phyloP scores from a whole-genome alignment of 768 basidiomycete genomes.

The Sarcodon sp. region DNA sequence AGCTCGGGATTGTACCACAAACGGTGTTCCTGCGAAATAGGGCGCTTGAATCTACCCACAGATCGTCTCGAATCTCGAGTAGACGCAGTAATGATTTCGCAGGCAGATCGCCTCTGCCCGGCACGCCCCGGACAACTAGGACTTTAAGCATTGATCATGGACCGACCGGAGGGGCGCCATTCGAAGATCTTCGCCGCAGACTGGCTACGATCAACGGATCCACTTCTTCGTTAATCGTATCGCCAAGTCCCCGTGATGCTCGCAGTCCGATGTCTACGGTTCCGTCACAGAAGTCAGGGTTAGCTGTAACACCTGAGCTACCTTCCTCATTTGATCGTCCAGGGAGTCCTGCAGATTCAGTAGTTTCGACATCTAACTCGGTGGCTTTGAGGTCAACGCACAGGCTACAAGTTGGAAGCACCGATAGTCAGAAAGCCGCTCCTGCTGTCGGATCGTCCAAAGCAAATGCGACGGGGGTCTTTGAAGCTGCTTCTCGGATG shows the following conservation, averaged over 20 bases:
- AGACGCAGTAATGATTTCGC: conserved; percentile 11
- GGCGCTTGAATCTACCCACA: conserved; percentile 23
- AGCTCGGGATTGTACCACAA: conserved; percentile 81
- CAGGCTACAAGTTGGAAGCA: conserved; percentile 57
- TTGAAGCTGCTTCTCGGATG: conserved; percentile 66
- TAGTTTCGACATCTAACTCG: conserved; percentile 60
- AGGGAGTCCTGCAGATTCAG: conserved; percentile 73
- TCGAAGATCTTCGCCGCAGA: conserved; percentile 68
- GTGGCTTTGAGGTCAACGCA: conserved; percentile 36
- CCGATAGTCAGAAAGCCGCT: conserved; percentile 75
- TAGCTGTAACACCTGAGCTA: conserved; percentile 13
- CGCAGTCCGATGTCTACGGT: conserved; percentile 12
- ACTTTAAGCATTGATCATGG: conserved; percentile 33
- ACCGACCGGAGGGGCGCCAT: conserved; percentile 37
- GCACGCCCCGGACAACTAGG: conserved; percentile 36
- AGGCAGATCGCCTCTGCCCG: conserved; percentile 30
- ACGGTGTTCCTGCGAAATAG: conserved; percentile 77
- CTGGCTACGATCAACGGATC: conserved; percentile 70
- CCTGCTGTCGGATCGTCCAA: conserved; percentile 83
- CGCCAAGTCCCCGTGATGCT: conserved; percentile 21
- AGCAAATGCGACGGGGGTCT: conserved; percentile 68
- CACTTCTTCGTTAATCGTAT: conserved; percentile 42
- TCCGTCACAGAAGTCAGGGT: conserved; percentile 7
- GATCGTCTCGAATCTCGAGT: conserved; percentile 6
- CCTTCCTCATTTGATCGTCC: conserved; percentile 39